These are phyloP conservation scores for Tulasnella sp. DNA, from an alignment of 768 basidiomycete species.

Conservation along the genomic window DNA sequence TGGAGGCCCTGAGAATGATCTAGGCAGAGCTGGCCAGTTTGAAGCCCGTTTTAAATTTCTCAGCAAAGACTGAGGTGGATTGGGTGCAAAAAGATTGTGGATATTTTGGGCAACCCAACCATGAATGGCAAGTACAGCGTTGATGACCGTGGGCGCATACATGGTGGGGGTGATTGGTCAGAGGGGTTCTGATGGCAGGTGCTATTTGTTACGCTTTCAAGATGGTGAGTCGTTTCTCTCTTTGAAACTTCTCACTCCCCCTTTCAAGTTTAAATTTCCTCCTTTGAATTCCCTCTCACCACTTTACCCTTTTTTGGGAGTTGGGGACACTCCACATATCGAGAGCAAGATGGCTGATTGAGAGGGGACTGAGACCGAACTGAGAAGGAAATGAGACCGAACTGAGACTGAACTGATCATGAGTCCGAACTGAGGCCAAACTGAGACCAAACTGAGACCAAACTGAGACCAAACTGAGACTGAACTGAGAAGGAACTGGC, in stretches of 20 bases:
- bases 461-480: no score
- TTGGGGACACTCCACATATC: no score
- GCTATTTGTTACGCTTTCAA: slow-evolving; percentile 80
- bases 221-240: slow-evolving; percentile 51
- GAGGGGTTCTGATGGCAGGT: slow-evolving; percentile 80
- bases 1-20: slow-evolving; percentile 99
- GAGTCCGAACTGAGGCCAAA: no score
- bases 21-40: slow-evolving; percentile 95
- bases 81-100: slow-evolving; percentile 85
- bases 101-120: slow-evolving; percentile 83
- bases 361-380: no score
- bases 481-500: no score
- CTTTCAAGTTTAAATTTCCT: neutral
- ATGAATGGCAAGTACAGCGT: slow-evolving; percentile 55
- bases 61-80: slow-evolving; percentile 86
- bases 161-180: slow-evolving; percentile 82
- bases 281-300: neutral
- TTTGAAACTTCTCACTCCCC: neutral
- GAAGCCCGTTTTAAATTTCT: slow-evolving; percentile 90
- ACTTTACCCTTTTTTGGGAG: neutral
- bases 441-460: no score
- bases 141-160: slow-evolving; percentile 55
- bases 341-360: no score
- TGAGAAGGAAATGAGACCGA: no score
- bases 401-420: no score